Evolutionary conservation across 768 basidiomycete species (phyloP).

Genomic region (Cystobasidium tubakii): DNA sequence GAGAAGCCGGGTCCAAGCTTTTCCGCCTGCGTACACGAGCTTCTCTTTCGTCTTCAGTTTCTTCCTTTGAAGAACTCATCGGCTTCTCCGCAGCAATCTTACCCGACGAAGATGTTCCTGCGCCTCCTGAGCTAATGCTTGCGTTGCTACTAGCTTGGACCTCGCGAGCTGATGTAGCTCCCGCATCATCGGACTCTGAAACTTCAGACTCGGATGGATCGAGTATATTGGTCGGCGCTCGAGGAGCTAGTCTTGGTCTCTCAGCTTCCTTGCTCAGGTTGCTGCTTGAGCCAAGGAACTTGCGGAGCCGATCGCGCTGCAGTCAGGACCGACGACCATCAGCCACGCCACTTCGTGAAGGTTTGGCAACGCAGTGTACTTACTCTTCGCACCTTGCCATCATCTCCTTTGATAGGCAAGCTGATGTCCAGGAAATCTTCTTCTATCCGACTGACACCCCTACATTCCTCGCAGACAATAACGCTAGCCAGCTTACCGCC

Average conservation of each 20-base stretch:
- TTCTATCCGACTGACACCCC: conserved; percentile 59
- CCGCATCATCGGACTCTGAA: not conserved
- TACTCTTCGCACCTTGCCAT: conserved; percentile 56
- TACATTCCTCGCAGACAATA: conserved; percentile 89
- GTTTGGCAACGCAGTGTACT: not conserved
- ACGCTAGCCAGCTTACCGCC: conserved; percentile 82
- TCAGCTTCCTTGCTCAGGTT: not conserved
- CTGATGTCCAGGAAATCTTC: conserved; percentile 94
- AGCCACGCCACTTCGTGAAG: too few relatives aligned
- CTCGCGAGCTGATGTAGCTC: not conserved
- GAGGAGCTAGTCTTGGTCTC: conserved; percentile 23
- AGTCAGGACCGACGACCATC: too few relatives aligned
- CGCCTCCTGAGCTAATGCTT: conserved; percentile 9
- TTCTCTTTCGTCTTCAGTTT: not conserved
- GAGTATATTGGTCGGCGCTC: conserved; percentile 25
- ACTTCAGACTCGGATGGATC: conserved; percentile 20
- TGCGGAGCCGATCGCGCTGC: conserved; percentile 28
- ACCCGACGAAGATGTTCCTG: not conserved
- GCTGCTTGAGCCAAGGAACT: conserved; percentile 26
- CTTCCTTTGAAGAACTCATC: not conserved
- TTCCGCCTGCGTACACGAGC: conserved; percentile 28
- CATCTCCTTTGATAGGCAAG: conserved; percentile 76
- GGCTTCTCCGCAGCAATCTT: not conserved
- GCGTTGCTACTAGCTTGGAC: not conserved
- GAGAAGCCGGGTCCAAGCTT: conserved; percentile 42